Percentiles rank a stretch among this genome's conserved stretches.
Evolutionary conservation across 2,329 filamentous ascomycete genomes (phyloP).

Genomic region (Huntiella decipiens): DNA sequence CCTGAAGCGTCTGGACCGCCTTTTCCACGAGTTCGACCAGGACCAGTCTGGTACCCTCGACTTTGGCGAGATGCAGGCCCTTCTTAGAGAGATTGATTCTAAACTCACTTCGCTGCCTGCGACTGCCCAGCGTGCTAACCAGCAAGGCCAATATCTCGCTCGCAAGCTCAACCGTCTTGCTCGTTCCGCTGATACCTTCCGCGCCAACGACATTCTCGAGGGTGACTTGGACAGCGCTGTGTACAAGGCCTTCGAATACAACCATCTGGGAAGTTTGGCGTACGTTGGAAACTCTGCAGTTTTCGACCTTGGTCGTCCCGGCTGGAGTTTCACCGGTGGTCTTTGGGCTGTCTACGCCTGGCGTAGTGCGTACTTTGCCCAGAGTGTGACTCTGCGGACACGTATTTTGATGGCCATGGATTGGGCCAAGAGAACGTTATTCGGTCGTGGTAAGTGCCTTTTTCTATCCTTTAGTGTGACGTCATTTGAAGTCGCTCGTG

Average conservation of each 20-base stretch:
- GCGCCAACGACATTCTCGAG: conserved; percentile 62
- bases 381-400: conserved; percentile 86
- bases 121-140: conserved; percentile 87
- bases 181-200: conserved; percentile 53
- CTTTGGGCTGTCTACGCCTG: conserved; percentile 89
- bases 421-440: conserved; percentile 90
- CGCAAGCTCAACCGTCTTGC: conserved; percentile 89
- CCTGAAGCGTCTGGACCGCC: conserved; percentile 70
- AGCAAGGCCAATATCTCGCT: conserved; percentile 84
- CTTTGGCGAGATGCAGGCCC: conserved; percentile 75
- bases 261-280: conserved; percentile 74
- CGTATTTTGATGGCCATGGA: conserved; percentile 87
- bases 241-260: conserved; percentile 90
- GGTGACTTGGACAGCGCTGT: conserved; percentile 82
- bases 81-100: conserved; percentile 79
- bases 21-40: conserved; percentile 83
- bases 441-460: conserved; percentile 67
- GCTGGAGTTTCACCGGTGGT: conserved; percentile 61
- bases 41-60: conserved; percentile 86
- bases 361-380: conserved; percentile 91
- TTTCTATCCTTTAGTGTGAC: background rate
- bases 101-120: conserved; percentile 90
- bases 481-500: background rate
- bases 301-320: conserved; percentile 60
- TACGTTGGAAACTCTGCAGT: conserved; percentile 94